Evolutionary conservation across 352 stramenopile species (phyloP).

Genomic region (Phytophthora citricola): DNA sequence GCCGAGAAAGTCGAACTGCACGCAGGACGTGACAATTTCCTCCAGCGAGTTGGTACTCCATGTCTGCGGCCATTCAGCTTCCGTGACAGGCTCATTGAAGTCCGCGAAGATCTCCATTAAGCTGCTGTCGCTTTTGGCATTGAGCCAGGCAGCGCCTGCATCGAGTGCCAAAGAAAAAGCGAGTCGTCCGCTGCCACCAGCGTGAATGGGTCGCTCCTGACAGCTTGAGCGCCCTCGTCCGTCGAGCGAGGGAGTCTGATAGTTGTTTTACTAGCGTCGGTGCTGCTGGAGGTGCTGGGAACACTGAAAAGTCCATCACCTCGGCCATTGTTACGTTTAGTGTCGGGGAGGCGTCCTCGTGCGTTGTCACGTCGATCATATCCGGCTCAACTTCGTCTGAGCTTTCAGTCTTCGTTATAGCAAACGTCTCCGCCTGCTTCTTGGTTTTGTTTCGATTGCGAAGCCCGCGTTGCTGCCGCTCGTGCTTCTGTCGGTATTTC

Average conservation of each 20-base stretch:
- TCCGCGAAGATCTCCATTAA: slow-evolving; percentile 58
- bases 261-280: slow-evolving; percentile 23
- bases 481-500: slow-evolving; percentile 83
- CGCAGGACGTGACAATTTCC: slow-evolving; percentile 34
- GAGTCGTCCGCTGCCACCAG: slow-evolving; percentile 24
- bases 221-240: slow-evolving; percentile 23
- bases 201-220: slow-evolving; percentile 34
- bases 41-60: slow-evolving; percentile 67
- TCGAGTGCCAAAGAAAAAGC: slow-evolving; percentile 29
- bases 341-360: background rate
- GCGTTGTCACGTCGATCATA: slow-evolving; percentile 1
- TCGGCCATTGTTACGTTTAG: slow-evolving; percentile 14
- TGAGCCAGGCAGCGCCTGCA: slow-evolving; percentile 19
- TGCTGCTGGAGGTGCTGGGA: slow-evolving; percentile 15
- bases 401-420: background rate
- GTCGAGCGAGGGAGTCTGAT: slow-evolving; percentile 46
- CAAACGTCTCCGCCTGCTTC: slow-evolving; percentile 11
- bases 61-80: slow-evolving; percentile 40
- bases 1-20: slow-evolving; percentile 48
- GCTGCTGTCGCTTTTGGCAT: slow-evolving; percentile 18
- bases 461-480: slow-evolving; percentile 57
- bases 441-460: slow-evolving; percentile 49
- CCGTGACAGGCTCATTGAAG: slow-evolving; percentile 45
- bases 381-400: slow-evolving; percentile 8
- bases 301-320: slow-evolving; percentile 13